Evolutionary conservation across 768 basidiomycete genomes (phyloP).

Genomic region (Amanita subjunquillea): DNA sequence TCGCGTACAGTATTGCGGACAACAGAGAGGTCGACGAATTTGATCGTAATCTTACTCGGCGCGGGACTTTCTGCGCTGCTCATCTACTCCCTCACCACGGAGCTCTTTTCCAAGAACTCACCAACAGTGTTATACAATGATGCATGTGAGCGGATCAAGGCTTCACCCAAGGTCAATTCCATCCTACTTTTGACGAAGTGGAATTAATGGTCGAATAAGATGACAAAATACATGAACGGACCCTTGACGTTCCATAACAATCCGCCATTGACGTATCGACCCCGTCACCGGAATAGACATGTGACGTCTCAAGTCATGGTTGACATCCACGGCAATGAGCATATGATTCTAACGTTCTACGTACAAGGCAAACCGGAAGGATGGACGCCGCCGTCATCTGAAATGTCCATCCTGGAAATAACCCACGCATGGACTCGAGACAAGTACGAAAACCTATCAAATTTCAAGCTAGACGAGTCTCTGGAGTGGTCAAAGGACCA

Average conservation of each 20-base stretch:
- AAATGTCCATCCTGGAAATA: conserved; percentile 35
- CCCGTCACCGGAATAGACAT: conserved; percentile 75
- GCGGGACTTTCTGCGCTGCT: conserved; percentile 71
- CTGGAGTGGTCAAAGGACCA: conserved; percentile 35
- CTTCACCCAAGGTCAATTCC: conserved; percentile 32
- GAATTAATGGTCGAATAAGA: conserved; percentile 26
- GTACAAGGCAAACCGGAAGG: conserved; percentile 51
- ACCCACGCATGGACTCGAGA: conserved; percentile 32
- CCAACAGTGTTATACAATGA: conserved; percentile 71
- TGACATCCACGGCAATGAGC: conserved; percentile 67
- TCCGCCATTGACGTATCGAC: conserved; percentile 63
- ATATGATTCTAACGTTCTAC: conserved; percentile 80
- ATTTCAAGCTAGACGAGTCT: conserved; percentile 48
- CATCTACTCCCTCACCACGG: conserved; percentile 70
- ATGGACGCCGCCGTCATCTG: conserved; percentile 19
- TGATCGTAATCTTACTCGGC: conserved; percentile 59
- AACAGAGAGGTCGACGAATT: conserved; percentile 37
- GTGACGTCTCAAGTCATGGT: conserved; percentile 70
- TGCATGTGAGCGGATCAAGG: conserved; percentile 42
- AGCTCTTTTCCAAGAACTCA: conserved; percentile 82
- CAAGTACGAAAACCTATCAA: conserved; percentile 28
- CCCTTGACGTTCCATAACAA: conserved; percentile 75
- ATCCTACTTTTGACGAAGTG: background rate
- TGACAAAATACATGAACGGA: conserved; percentile 56
- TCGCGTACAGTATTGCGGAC: conserved; percentile 32